These are phyloP conservation scores for Populus davidiana DNA, from an alignment of 345 rosid species.

Conservation along the genomic window DNA sequence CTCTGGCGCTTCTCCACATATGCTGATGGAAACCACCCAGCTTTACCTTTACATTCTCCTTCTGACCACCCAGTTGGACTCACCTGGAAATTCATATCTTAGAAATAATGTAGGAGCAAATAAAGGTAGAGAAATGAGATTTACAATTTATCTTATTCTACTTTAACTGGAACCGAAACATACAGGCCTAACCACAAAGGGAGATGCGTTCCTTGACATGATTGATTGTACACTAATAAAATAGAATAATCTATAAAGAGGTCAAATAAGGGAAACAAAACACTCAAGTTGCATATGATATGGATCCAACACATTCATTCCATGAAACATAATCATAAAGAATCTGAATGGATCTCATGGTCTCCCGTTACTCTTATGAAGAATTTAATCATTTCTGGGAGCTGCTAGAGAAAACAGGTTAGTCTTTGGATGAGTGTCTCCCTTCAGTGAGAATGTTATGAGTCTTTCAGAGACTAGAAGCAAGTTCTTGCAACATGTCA, in stretches of 20 bases:
- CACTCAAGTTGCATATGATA: neutral
- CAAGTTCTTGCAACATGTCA: neutral
- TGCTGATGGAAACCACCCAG: constrained; percentile 94
- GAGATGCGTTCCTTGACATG: neutral
- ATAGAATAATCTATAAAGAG: neutral
- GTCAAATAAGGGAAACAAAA: neutral
- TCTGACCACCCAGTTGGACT: constrained; percentile 87
- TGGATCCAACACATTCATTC: neutral
- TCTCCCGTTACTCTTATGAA: neutral
- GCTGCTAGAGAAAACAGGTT: neutral
- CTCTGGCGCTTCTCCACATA: constrained; percentile 86
- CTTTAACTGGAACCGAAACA: neutral
- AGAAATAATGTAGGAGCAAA: constrained; percentile 2
- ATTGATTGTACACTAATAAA: neutral
- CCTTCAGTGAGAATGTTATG: neutral
- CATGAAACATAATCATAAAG: neutral
- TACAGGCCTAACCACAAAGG: neutral
- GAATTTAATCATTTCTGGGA: neutral
- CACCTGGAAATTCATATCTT: constrained; percentile 43
- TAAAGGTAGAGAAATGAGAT: neutral
- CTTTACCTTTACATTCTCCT: constrained; percentile 92
- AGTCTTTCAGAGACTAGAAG: neutral
- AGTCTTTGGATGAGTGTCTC: neutral
- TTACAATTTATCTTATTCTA: neutral
- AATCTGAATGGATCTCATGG: neutral